Conservation (phyloP, 2,329 filamentous ascomycete species). For the Fusarium sp. region DNA sequence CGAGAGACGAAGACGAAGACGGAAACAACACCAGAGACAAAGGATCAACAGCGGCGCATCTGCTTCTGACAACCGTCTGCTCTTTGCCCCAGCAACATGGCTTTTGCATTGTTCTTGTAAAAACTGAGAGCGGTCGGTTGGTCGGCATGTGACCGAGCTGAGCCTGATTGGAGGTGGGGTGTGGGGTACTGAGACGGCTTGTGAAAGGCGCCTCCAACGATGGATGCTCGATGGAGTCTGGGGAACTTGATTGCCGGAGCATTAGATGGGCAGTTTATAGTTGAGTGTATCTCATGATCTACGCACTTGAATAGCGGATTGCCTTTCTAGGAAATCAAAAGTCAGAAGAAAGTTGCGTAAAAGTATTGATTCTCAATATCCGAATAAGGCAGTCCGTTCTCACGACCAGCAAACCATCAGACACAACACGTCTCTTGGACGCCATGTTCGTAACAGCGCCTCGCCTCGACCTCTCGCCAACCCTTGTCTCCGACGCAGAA, state of each 20-base stretch:
- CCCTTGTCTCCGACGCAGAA: slow-evolving; percentile 6
- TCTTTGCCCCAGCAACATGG: neutral
- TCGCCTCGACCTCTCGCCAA: slow-evolving; percentile 4
- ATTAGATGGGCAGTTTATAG: slow-evolving; percentile 4
- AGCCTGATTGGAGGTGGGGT: slow-evolving; percentile 27
- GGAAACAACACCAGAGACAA: neutral
- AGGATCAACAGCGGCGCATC: neutral
- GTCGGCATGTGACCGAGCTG: slow-evolving; percentile 36
- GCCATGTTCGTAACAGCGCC: neutral
- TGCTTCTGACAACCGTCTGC: neutral
- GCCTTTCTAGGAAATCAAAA: neutral
- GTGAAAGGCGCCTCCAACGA: slow-evolving; percentile 9
- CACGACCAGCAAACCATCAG: neutral
- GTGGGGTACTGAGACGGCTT: slow-evolving; percentile 31
- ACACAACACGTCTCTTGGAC: slow-evolving; percentile 1
- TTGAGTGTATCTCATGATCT: neutral
- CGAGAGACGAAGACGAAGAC: neutral
- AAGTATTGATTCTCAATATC: neutral
- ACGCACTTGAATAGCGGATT: neutral
- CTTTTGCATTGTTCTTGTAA: neutral
- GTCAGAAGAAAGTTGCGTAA: neutral
- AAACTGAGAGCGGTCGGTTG: neutral
- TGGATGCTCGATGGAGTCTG: slow-evolving; percentile 33
- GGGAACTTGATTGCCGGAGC: slow-evolving; percentile 21
- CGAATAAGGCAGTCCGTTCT: neutral